phyloP scores from a whole-genome alignment of 164 flowering plant species.

The Macadamia integrifolia region DNA sequence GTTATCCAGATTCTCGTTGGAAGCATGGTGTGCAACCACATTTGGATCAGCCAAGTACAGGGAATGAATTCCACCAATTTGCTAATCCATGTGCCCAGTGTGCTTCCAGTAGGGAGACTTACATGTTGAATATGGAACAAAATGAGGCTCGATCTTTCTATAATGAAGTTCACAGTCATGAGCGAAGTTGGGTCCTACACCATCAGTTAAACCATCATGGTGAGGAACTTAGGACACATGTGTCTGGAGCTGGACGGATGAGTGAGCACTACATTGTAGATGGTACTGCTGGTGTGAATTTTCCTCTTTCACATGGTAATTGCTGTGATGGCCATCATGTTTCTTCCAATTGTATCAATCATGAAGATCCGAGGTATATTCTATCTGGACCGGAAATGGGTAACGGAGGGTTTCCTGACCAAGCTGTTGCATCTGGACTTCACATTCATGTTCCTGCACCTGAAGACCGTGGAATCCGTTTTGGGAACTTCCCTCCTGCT shows the following conservation, averaged over 20 bases:
- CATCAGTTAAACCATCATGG: conserved; percentile 45
- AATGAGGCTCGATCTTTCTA: conserved; percentile 35
- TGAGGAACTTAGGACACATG: conserved; percentile 53
- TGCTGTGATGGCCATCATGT: conserved; percentile 37
- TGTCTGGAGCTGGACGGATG: conserved; percentile 50
- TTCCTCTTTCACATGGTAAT: conserved; percentile 42
- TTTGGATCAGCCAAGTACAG: conserved; percentile 48
- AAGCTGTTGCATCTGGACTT: conserved; percentile 28
- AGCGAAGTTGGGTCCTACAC: conserved; percentile 61
- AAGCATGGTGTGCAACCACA: conserved; percentile 36
- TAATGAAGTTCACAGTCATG: conserved; percentile 48
- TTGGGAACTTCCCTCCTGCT: conserved; percentile 45
- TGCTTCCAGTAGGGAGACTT: conserved; percentile 42
- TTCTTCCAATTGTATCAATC: conserved; percentile 37
- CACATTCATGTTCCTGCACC: conserved; percentile 35
- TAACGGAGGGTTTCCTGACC: conserved; percentile 55
- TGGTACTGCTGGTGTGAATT: conserved; percentile 35
- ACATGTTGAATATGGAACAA: conserved; percentile 43
- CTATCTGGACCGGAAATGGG: conserved; percentile 49
- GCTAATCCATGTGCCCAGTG: conserved; percentile 43
- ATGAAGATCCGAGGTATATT: conserved; percentile 40
- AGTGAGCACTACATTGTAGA: conserved; percentile 52
- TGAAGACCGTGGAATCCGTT: conserved; percentile 54
- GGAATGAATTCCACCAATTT: conserved; percentile 43
- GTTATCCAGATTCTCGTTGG: conserved; percentile 31